Evolutionary conservation across 352 stramenopile species (phyloP).

Genomic region (Pythium sp.): DNA sequence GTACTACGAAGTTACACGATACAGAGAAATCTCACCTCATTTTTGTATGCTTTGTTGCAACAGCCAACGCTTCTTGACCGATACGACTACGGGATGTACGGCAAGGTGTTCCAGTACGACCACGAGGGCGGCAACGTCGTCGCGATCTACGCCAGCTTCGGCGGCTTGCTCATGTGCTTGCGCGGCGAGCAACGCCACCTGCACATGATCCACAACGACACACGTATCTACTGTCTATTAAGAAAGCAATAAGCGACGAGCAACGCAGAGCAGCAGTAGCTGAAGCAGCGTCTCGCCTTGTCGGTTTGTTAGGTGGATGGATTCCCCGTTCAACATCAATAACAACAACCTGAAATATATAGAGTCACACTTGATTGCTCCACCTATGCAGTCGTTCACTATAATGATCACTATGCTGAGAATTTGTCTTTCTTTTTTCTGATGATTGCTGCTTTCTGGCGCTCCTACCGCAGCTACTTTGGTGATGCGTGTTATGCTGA

Average conservation of each 20-base stretch:
- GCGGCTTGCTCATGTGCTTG: constrained; percentile 96
- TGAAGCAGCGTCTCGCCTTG: background rate
- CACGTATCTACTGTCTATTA: constrained; percentile 92
- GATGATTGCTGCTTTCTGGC: background rate
- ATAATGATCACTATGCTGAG: background rate
- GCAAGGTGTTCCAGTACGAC: constrained; percentile 97
- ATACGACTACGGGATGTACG: constrained; percentile 99
- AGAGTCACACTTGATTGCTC: constrained; percentile 16
- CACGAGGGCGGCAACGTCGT: constrained; percentile 94
- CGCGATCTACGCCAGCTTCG: constrained; percentile 95
- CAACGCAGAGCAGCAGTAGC: background rate
- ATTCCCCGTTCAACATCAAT: background rate
- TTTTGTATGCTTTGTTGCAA: constrained; percentile 13
- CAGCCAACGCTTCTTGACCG: constrained; percentile 92
- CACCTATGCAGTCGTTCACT: background rate
- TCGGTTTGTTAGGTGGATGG: background rate
- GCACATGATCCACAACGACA: constrained; percentile 97
- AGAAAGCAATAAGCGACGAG: constrained; percentile 69
- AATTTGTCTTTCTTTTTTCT: constrained; percentile 2
- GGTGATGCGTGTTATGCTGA: background rate
- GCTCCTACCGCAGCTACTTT: background rate
- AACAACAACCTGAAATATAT: constrained; percentile 15
- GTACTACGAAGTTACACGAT: background rate
- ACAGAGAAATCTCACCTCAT: background rate
- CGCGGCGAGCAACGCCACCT: constrained; percentile 96